These are phyloP conservation scores for Neurospora intermedia DNA, from an alignment of 495 filamentous ascomycete species.

Conservation along the genomic window DNA sequence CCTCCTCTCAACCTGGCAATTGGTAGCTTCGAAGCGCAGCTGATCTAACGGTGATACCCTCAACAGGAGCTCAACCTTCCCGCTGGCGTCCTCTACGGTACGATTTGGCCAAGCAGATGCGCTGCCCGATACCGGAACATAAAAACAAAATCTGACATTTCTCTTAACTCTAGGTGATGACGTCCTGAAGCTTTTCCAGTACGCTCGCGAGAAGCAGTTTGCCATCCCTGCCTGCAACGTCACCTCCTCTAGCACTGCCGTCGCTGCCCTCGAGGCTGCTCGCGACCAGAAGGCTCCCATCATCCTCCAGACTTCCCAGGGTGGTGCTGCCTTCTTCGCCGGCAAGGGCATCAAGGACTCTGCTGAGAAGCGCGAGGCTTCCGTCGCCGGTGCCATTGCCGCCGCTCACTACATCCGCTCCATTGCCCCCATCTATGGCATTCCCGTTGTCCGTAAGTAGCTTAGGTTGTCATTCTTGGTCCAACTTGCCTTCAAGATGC, in stretches of 20 bases:
- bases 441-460: conserved; percentile 87
- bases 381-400: conserved; percentile 76
- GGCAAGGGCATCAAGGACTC: conserved; percentile 87
- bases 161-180: conserved; percentile 51
- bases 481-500: neutral
- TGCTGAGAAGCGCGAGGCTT: conserved; percentile 62
- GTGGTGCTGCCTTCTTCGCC: conserved; percentile 88
- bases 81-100: conserved; percentile 8
- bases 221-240: conserved; percentile 84
- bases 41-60: neutral
- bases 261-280: conserved; percentile 85
- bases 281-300: conserved; percentile 79
- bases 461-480: neutral
- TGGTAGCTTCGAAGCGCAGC: neutral
- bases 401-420: conserved; percentile 89
- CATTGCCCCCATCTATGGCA: conserved; percentile 74
- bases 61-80: conserved; percentile 3
- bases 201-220: conserved; percentile 72
- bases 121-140: conserved; percentile 2
- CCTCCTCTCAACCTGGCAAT: neutral
- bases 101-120: neutral
- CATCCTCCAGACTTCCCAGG: conserved; percentile 85
- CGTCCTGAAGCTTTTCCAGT: conserved; percentile 73
- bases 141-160: neutral
- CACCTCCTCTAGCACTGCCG: conserved; percentile 82